Percentiles rank a stretch among this genome's conserved stretches.
phyloP scores from a whole-genome alignment of 2,329 filamentous ascomycete species.

The Aspergillus luchuensis region DNA sequence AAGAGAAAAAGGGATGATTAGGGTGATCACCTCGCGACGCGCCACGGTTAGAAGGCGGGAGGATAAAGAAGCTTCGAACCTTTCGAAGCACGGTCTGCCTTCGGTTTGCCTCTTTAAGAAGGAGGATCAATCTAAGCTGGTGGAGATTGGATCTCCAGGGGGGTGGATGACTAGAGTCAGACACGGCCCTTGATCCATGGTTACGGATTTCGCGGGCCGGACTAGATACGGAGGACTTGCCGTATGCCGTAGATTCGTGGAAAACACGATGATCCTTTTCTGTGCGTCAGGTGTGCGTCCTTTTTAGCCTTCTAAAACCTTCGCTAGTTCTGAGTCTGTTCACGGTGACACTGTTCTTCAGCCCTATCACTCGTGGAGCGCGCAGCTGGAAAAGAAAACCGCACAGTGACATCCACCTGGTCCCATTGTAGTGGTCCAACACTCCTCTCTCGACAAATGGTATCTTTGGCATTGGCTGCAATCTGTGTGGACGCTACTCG shows the following conservation, averaged over 20 bases:
- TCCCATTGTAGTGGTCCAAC: background rate
- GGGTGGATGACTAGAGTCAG: background rate
- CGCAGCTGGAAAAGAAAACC: background rate
- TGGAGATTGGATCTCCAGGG: constrained; percentile 1
- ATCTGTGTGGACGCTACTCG: background rate
- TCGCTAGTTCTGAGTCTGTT: background rate
- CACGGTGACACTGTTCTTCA: background rate
- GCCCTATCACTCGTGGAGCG: background rate
- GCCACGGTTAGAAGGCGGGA: background rate
- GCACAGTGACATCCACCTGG: background rate
- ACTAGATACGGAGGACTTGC: background rate
- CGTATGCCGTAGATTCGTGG: background rate
- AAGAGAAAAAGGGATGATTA: background rate
- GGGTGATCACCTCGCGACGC: background rate
- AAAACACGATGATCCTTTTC: background rate
- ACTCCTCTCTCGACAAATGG: background rate
- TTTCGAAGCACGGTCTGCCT: background rate
- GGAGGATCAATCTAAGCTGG: background rate
- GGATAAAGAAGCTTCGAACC: constrained; percentile 3
- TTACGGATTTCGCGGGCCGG: background rate
- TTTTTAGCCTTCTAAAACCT: background rate
- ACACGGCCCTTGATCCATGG: background rate
- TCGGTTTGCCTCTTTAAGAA: background rate
- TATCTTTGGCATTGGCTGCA: background rate
- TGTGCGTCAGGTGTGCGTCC: no score